A percentile compares a stretch with the other conserved stretches of the same genome.
Evolutionary conservation across 2,329 filamentous ascomycete genomes (phyloP).

Genomic region (Xylariaceae sp.): DNA sequence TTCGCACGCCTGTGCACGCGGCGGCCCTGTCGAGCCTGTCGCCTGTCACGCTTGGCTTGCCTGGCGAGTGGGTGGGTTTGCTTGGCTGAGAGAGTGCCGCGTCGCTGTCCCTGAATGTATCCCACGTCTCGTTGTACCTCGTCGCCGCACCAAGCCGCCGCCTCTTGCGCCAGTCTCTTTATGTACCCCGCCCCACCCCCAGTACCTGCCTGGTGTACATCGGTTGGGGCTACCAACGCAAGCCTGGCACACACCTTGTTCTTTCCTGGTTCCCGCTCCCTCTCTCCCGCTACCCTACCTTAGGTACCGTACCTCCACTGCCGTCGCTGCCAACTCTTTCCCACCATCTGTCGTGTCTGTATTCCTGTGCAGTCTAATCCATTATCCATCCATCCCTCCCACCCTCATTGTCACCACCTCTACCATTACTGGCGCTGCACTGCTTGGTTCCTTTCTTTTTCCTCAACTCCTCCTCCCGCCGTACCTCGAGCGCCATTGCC

Average conservation of each 20-base stretch:
- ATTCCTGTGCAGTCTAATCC: conserved; percentile 20
- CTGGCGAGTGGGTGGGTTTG: too few species aligned
- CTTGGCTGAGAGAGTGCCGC: conserved; percentile 17
- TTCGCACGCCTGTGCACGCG: conserved; percentile 20
- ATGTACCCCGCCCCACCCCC: too few species aligned
- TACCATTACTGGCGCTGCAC: conserved; percentile 13
- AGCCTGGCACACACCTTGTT: background rate
- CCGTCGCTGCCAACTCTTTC: conserved; percentile 5
- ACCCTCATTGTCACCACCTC: conserved; percentile 17
- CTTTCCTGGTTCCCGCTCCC: conserved; percentile 17
- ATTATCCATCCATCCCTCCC: conserved; percentile 23
- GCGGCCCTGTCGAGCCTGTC: conserved; percentile 17
- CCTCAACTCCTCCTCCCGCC: conserved; percentile 4
- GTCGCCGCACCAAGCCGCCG: too few species aligned
- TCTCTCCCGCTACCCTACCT: conserved; percentile 14
- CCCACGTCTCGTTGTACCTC: conserved; percentile 9
- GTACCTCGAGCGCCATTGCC: background rate
- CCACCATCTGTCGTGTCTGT: background rate
- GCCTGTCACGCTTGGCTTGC: too few species aligned
- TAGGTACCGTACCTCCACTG: conserved; percentile 19
- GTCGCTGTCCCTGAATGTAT: too few species aligned
- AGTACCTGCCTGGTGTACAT: too few species aligned
- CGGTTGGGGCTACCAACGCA: conserved; percentile 1
- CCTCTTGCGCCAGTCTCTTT: too few species aligned
- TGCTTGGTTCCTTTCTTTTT: conserved; percentile 8